Evolutionary conservation across 805 yeast species (phyloP), one percentile per base, ranked within the genome.

Genomic region (Pichia phayaonensis): DNA sequence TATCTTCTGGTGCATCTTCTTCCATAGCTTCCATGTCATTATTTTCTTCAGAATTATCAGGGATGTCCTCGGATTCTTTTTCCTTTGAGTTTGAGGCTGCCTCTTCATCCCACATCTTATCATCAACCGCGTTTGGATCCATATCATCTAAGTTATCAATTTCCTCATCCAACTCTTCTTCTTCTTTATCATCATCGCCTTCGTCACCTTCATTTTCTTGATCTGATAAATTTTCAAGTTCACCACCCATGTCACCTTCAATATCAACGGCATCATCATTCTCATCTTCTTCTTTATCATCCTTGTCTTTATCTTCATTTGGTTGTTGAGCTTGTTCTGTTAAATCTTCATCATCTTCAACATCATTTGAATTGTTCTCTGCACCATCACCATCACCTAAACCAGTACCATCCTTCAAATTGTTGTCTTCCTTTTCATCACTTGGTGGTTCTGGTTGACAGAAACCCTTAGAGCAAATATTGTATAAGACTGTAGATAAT

Each of bases 81-180:
- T 90, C 96, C 61, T 88, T 86, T 21, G 79, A 75, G 55, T 79
- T 79, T 16, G 83, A 89, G 50, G 81, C 76, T 13, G 84, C 86
- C 63, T 92, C 90, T 61, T 90, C 97, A 61, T 92, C 94, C 96
- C 98, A 92, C 96, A 89, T 89, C 69, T 89, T 92, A 57, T 92
- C 97, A 64, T 92, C 98, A 46, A 92, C 81, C 3, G 96, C 96
- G 67, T 90, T 88, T 2, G 96, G 96, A 72, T 90, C 98, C 55
- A 85, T 73, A 50, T 89, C 95, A 64, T 87, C 95, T 31, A 92
- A 69, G 60, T 90, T 87, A 56, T 92, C 97, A 41, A 90, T 76
- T 62, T 90, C 92, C 56, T 90, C 97, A 61, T 90, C 97, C 49
- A 87, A 61, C 2, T 87, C 95, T 44, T 86, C 84, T 7, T 83